phyloP scores from a whole-genome alignment of 805 yeast species.

The Sungouiozyma ichnusensis region DNA sequence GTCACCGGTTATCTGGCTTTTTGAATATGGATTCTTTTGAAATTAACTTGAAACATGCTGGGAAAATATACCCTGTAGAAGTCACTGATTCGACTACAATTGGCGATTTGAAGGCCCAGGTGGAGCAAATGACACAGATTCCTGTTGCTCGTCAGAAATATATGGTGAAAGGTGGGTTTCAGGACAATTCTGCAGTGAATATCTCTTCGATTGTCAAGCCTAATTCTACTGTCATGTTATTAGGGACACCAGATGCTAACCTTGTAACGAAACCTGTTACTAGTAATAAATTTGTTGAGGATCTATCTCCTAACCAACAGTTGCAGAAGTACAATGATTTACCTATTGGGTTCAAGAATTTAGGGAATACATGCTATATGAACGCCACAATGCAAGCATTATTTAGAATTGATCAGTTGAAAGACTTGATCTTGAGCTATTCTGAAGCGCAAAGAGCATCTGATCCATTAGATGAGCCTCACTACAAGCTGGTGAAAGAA shows the following conservation, averaged over 20 bases:
- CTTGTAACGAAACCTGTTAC: conserved; percentile 42
- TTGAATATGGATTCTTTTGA: background rate
- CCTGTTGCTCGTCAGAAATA: conserved; percentile 89
- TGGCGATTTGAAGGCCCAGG: conserved; percentile 53
- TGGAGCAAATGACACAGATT: conserved; percentile 64
- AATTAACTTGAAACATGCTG: conserved; percentile 50
- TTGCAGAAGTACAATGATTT: conserved; percentile 33
- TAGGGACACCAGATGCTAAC: conserved; percentile 78
- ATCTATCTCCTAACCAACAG: conserved; percentile 36
- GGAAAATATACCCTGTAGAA: conserved; percentile 48
- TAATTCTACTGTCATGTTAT: conserved; percentile 67
- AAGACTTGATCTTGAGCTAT: conserved; percentile 51
- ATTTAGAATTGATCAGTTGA: conserved; percentile 64
- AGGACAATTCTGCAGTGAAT: conserved; percentile 46
- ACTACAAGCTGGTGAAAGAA: conserved; percentile 37
- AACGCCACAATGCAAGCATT: conserved; percentile 85
- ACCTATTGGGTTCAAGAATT: conserved; percentile 88
- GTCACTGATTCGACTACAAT: conserved; percentile 28
- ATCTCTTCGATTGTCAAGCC: conserved; percentile 44
- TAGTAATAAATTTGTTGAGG: conserved; percentile 57
- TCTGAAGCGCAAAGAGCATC: conserved; percentile 39
- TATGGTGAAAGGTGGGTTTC: conserved; percentile 76
- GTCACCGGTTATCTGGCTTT: too few species aligned
- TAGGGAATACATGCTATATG: conserved; percentile 92
- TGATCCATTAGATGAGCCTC: conserved; percentile 23